Base-by-base conservation (phyloP, 768 basidiomycete genomes). In the Jaapia argillacea region DNA sequence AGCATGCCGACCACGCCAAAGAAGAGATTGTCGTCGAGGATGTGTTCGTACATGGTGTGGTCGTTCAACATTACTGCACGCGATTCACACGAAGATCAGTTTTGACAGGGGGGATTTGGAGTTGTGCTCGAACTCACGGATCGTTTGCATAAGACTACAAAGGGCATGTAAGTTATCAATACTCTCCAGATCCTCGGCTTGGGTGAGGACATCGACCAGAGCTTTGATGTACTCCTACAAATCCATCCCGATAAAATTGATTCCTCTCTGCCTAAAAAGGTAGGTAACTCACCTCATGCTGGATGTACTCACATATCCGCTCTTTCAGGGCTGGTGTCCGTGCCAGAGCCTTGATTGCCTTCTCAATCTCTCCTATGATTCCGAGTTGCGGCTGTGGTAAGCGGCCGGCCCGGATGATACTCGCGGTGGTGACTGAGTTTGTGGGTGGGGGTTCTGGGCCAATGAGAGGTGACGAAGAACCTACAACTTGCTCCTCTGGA, bases 1-100 rank as follows among this genome's bases (percentile, higher is more conserved):
- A 99, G 79, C 72, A 98, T 94, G 37, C 93, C 92, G 33, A 93
- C 79, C 39, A 97, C 87, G 40, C 89, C 91, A 50, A 85, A 76
- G 64, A 96, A 98, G 42, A 91, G 66, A 27, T 92, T 86, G 55
- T 98, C 93, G 44, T 89, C 83, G 28, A 98, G 73, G 50, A 99
- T 85, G 58, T 92, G 86, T 64, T 99, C 94, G 59, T 93, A 93
- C 60, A 99, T 76, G 31, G 72, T 73, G 59, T 92, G 91, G 61
- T 99, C 96, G 59, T 97, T 97, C 56, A 97, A 74, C 70, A 90
- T 79, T 49, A 99, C 92, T 96, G 56, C 14, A 46, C 25, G 25
- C 16, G n/a, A 38, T 43, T 45, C 27, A 10, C n/a, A n/a, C n/a
- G n/a, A n/a, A n/a, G n/a, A n/a, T n/a, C n/a, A n/a, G n/a, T n/a